Conservation (phyloP, 2,329 filamentous ascomycete genomes). For the Diaporthe sp. region DNA sequence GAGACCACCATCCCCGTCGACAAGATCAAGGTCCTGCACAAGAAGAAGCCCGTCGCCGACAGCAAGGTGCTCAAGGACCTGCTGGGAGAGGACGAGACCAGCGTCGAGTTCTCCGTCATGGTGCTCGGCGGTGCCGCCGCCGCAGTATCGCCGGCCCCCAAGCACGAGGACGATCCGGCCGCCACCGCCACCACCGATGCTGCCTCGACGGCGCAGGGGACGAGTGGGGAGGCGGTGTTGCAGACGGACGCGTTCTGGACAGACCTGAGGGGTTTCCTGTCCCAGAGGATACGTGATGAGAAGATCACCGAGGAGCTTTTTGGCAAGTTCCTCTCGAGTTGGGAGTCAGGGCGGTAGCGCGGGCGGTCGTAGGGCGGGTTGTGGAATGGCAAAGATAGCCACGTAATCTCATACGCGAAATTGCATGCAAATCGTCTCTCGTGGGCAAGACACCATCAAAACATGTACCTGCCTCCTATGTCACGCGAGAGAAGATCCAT, state of each 20-base stretch:
- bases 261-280: conserved; percentile 85
- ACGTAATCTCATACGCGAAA: conserved; percentile 5
- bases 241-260: conserved; percentile 85
- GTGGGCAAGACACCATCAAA: neutral
- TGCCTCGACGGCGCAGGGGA: conserved; percentile 61
- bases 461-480: neutral
- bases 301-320: conserved; percentile 73
- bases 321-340: conserved; percentile 78
- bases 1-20: conserved; percentile 75
- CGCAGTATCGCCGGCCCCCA: conserved; percentile 49
- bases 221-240: conserved; percentile 72
- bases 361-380: neutral
- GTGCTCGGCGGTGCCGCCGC: conserved; percentile 43
- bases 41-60: conserved; percentile 88
- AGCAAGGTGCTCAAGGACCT: conserved; percentile 83
- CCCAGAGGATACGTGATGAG: conserved; percentile 83
- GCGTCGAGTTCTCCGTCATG: conserved; percentile 85
- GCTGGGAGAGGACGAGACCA: conserved; percentile 66
- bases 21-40: conserved; percentile 88
- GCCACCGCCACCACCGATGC: conserved; percentile 56
- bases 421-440: neutral
- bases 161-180: conserved; percentile 54
- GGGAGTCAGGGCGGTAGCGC: conserved; percentile 59
- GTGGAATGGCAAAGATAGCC: neutral
- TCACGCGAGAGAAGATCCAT: neutral